These are phyloP conservation scores for Penicillium chermesinum DNA, from an alignment of 495 filamentous ascomycete species.

Conservation along the genomic window DNA sequence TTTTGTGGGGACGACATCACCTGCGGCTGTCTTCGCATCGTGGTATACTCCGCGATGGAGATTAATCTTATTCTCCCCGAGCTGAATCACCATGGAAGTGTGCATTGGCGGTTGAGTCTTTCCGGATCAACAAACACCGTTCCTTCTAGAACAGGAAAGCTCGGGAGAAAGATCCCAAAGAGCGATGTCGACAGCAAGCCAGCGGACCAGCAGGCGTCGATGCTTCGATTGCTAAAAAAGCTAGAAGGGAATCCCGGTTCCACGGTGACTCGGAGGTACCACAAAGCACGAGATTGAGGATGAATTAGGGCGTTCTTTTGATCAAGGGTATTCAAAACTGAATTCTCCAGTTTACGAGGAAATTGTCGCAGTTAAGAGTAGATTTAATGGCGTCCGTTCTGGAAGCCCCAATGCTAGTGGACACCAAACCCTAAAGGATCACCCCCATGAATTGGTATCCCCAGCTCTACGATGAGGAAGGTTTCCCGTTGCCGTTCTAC, in stretches of 20 bases:
- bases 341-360: neutral
- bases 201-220: slow-evolving; percentile 9
- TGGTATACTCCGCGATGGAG: slow-evolving; percentile 12
- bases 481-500: neutral
- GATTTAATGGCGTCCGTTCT: slow-evolving; percentile 1
- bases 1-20: neutral
- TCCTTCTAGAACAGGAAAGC: neutral
- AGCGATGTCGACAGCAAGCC: neutral
- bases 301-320: neutral
- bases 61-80: neutral
- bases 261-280: slow-evolving; percentile 21
- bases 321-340: neutral
- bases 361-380: slow-evolving; percentile 2
- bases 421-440: neutral
- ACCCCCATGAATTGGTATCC: neutral
- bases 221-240: slow-evolving; percentile 20
- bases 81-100: slow-evolving; percentile 10
- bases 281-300: slow-evolving; percentile 11
- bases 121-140: slow-evolving; percentile 5
- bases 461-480: neutral
- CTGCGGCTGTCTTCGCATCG: neutral
- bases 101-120: slow-evolving; percentile 15
- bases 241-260: slow-evolving; percentile 15
- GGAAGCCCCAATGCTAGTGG: neutral
- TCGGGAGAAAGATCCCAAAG: neutral